These are phyloP conservation scores for Mycena albidolilacea DNA, from an alignment of 768 basidiomycete genomes.

Conservation along the genomic window DNA sequence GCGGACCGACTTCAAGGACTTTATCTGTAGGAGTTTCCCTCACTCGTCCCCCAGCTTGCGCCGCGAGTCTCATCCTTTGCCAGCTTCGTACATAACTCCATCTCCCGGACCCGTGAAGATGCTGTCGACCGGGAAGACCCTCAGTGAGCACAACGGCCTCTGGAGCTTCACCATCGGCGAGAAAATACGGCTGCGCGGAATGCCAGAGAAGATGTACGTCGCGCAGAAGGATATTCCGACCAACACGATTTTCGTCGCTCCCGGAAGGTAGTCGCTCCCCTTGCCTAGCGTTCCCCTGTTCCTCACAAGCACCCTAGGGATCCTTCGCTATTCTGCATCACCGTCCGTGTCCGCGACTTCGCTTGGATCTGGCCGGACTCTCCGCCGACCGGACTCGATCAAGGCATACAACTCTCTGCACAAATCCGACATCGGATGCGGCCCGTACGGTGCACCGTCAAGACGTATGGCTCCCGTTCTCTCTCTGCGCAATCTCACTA, in stretches of 20 bases:
- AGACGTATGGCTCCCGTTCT: conserved; percentile 54
- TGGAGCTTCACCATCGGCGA: conserved; percentile 93
- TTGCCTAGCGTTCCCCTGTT: neutral
- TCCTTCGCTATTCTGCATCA: conserved; percentile 66
- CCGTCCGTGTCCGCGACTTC: conserved; percentile 65
- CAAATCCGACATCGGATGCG: conserved; percentile 83
- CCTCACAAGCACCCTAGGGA: conserved; percentile 56
- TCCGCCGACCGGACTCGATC: conserved; percentile 63
- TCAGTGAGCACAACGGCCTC: conserved; percentile 80
- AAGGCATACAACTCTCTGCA: conserved; percentile 65
- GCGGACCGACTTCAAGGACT: conserved; percentile 39
- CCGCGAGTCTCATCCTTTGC: neutral
- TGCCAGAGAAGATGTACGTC: conserved; percentile 77
- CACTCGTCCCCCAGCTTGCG: neutral
- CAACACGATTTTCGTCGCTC: conserved; percentile 85
- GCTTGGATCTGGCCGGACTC: conserved; percentile 83
- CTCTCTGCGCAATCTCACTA: neutral
- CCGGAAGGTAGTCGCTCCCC: conserved; percentile 66
- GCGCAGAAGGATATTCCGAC: conserved; percentile 72
- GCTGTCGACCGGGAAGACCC: conserved; percentile 62
- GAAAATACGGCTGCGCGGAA: conserved; percentile 75
- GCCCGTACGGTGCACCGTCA: conserved; percentile 66
- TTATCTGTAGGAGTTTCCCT: conserved; percentile 63
- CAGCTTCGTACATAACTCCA: conserved; percentile 84
- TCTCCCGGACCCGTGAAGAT: conserved; percentile 80